Conservation (phyloP, 2,329 filamentous ascomycete genomes). For the Trichoderma brevicompactum region DNA sequence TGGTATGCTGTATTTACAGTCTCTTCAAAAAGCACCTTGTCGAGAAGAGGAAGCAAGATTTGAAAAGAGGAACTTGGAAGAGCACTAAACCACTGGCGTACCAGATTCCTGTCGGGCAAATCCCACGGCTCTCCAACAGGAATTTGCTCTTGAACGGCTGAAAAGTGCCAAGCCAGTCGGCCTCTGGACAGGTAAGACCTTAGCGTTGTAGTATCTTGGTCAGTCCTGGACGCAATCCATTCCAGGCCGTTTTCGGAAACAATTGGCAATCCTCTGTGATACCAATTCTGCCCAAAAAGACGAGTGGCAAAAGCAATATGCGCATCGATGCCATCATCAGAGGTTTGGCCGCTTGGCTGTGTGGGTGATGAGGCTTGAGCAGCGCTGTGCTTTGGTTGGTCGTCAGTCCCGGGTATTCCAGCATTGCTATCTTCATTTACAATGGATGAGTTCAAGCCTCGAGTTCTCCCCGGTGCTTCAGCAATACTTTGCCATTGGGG, state of each 20-base stretch:
- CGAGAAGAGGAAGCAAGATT: neutral
- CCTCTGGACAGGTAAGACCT: neutral
- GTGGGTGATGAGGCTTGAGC: too few relatives aligned
- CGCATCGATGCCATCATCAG: neutral
- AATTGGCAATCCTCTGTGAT: slow-evolving; percentile 6
- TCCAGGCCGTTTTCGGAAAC: neutral
- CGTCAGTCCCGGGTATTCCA: neutral
- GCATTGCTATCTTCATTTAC: neutral
- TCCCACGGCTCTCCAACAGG: neutral
- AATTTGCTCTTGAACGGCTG: neutral
- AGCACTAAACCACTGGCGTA: neutral
- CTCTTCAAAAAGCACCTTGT: neutral
- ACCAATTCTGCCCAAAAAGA: slow-evolving; percentile 12
- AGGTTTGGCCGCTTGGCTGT: neutral
- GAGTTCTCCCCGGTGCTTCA: neutral
- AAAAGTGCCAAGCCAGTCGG: neutral
- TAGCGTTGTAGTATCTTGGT: neutral
- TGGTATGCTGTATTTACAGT: neutral
- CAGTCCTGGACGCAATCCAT: slow-evolving; percentile 12
- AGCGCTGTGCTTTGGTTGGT: neutral
- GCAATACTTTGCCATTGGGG: neutral
- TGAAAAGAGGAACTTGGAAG: neutral
- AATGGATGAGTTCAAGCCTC: neutral
- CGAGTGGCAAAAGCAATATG: neutral
- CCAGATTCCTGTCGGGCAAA: neutral